A percentile compares a stretch with the other conserved stretches of the same genome.
Conservation (phyloP, 2,329 filamentous ascomycete species). For the Thelonectria olida region DNA sequence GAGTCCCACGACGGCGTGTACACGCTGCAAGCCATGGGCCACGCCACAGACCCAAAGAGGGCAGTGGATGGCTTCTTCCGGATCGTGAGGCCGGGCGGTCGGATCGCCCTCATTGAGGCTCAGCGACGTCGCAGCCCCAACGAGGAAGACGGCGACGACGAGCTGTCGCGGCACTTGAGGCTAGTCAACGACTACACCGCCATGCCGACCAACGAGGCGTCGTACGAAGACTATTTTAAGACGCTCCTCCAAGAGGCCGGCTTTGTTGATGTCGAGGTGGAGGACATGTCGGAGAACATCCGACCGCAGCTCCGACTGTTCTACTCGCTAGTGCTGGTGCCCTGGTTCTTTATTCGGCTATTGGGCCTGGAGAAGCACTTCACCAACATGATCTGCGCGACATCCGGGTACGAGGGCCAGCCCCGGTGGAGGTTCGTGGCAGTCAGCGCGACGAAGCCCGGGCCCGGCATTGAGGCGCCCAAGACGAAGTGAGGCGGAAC, state of each 20-base stretch:
- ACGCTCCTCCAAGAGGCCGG: constrained; percentile 54
- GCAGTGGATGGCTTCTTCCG: constrained; percentile 58
- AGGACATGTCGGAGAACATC: constrained; percentile 57
- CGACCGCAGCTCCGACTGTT: constrained; percentile 59
- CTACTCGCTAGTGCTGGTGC: constrained; percentile 55
- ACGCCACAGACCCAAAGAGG: constrained; percentile 56
- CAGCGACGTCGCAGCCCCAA: constrained; percentile 48
- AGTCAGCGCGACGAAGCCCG: constrained; percentile 25
- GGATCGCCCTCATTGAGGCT: constrained; percentile 57
- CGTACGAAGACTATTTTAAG: constrained; percentile 50
- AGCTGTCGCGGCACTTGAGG: constrained; percentile 29
- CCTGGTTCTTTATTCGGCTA: constrained; percentile 55
- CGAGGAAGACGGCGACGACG: constrained; percentile 38
- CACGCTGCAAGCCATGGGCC: constrained; percentile 66
- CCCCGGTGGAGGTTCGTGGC: constrained; percentile 27
- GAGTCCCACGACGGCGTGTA: constrained; percentile 60
- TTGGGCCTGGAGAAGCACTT: constrained; percentile 56
- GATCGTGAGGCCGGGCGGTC: constrained; percentile 57
- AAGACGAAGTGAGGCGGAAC: constrained; percentile 32
- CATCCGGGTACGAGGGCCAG: constrained; percentile 19
- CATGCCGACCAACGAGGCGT: constrained; percentile 55
- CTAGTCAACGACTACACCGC: constrained; percentile 53
- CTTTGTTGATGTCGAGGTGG: constrained; percentile 54
- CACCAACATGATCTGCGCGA: constrained; percentile 47
- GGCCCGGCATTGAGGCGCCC: constrained; percentile 3